Evolutionary conservation across 106 monocot genomes (phyloP).

Genomic region (Amphibolis antarctica): DNA sequence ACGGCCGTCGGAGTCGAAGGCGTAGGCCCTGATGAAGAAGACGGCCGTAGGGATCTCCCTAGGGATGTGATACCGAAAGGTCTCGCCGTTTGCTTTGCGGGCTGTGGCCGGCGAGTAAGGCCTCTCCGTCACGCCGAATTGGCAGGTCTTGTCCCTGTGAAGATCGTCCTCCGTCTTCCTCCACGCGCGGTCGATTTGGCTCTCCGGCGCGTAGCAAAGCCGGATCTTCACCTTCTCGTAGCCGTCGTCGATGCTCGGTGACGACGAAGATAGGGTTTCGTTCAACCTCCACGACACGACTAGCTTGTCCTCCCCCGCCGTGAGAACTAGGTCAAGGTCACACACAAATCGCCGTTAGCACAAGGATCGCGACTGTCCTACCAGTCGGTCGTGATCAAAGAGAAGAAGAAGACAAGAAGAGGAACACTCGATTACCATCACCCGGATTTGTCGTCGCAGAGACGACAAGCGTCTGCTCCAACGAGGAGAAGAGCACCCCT

Average conservation of each 20-base stretch:
- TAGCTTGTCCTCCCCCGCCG: conserved; percentile 55
- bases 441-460: conserved; percentile 37
- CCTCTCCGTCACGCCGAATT: conserved; percentile 31
- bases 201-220: conserved; percentile 72
- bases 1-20: conserved; percentile 5
- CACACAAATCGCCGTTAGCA: too few relatives aligned
- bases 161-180: conserved; percentile 54
- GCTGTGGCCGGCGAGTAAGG: conserved; percentile 11
- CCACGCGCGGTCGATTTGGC: conserved; percentile 79
- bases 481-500: not conserved
- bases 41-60: conserved; percentile 15
- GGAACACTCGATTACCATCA: conserved; percentile 25
- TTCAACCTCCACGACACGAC: conserved; percentile 52
- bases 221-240: conserved; percentile 56
- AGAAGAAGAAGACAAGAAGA: too few relatives aligned
- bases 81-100: conserved; percentile 3
- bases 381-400: too few relatives aligned
- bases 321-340: conserved; percentile 25
- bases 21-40: conserved; percentile 23
- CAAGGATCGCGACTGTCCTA: too few relatives aligned
- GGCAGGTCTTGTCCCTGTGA: conserved; percentile 80
- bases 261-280: conserved; percentile 6
- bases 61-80: conserved; percentile 3
- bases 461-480: not conserved
- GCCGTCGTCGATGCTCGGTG: conserved; percentile 11